A percentile compares a stretch with the other conserved stretches of the same genome.
Conservation (phyloP, 345 rosid species). For the Melaleuca quinquenervia region DNA sequence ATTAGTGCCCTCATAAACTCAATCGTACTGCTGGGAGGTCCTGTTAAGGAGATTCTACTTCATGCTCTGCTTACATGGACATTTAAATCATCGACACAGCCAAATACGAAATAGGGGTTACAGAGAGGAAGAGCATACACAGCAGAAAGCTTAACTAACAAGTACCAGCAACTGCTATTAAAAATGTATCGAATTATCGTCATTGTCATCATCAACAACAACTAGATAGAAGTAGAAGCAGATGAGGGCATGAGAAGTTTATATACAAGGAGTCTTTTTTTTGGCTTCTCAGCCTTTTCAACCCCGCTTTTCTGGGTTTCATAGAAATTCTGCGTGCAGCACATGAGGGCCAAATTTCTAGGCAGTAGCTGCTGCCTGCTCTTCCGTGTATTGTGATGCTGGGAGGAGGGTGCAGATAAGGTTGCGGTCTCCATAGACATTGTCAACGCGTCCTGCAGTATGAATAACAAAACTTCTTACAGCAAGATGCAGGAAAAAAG, state of each 20-base stretch:
- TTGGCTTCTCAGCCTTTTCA: neutral
- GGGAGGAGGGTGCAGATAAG: constrained; percentile 82
- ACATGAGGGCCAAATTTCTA: neutral
- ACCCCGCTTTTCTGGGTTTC: neutral
- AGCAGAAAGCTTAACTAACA: neutral
- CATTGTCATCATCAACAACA: neutral
- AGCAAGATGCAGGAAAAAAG: neutral
- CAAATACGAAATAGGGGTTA: neutral
- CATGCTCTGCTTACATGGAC: neutral
- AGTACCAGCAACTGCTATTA: neutral
- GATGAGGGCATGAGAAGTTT: neutral
- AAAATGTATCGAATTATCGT: neutral
- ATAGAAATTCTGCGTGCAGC: neutral
- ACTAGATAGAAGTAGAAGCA: neutral
- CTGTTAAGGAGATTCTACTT: neutral
- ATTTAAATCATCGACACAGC: neutral
- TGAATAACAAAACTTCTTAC: neutral
- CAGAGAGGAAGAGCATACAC: neutral
- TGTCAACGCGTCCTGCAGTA: constrained; percentile 80
- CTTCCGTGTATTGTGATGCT: constrained; percentile 56
- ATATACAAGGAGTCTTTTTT: neutral
- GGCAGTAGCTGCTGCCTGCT: constrained; percentile 77
- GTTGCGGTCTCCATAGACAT: constrained; percentile 95
- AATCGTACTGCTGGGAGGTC: neutral
- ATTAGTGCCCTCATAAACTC: neutral